Conservation (phyloP, 768 basidiomycete genomes). For the Boletus sp. region DNA sequence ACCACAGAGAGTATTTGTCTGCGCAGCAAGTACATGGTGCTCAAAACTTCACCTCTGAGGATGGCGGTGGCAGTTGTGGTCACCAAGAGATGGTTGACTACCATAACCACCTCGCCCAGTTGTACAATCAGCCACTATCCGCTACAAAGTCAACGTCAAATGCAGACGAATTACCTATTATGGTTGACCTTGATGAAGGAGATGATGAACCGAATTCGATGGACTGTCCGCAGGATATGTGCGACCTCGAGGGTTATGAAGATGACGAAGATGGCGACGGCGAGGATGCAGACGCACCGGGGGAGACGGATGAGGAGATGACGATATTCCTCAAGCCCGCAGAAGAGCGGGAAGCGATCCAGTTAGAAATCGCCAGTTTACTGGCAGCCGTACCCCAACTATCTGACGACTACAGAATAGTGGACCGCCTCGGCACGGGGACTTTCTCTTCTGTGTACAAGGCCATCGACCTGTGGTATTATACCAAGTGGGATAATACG, state of each 20-base stretch:
- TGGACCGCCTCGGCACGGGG: slow-evolving; percentile 93
- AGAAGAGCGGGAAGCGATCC: slow-evolving; percentile 73
- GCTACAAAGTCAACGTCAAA: slow-evolving; percentile 19
- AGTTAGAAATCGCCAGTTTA: slow-evolving; percentile 73
- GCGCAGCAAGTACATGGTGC: slow-evolving; percentile 32
- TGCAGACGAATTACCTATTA: slow-evolving; percentile 24
- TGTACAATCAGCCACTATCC: slow-evolving; percentile 34
- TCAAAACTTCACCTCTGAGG: slow-evolving; percentile 46
- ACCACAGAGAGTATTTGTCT: slow-evolving; percentile 38
- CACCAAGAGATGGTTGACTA: slow-evolving; percentile 44
- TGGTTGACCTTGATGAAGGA: slow-evolving; percentile 50
- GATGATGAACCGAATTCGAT: slow-evolving; percentile 34
- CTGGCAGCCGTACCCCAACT: slow-evolving; percentile 64
- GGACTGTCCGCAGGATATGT: slow-evolving; percentile 38
- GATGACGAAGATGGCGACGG: slow-evolving; percentile 36
- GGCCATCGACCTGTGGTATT: slow-evolving; percentile 76
- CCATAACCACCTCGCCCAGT: slow-evolving; percentile 46
- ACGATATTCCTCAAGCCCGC: slow-evolving; percentile 53
- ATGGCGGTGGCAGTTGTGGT: slow-evolving; percentile 41
- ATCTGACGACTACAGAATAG: slow-evolving; percentile 62
- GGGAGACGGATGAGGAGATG: slow-evolving; percentile 58
- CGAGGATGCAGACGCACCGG: slow-evolving; percentile 30
- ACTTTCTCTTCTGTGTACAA: slow-evolving; percentile 99
- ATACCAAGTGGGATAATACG: slow-evolving; percentile 71
- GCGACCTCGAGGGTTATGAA: slow-evolving; percentile 34